Percentiles rank a stretch among this genome's conserved stretches.
Evolutionary conservation across 129 eudicot species (phyloP).

Genomic region (Kitagawia praeruptora): DNA sequence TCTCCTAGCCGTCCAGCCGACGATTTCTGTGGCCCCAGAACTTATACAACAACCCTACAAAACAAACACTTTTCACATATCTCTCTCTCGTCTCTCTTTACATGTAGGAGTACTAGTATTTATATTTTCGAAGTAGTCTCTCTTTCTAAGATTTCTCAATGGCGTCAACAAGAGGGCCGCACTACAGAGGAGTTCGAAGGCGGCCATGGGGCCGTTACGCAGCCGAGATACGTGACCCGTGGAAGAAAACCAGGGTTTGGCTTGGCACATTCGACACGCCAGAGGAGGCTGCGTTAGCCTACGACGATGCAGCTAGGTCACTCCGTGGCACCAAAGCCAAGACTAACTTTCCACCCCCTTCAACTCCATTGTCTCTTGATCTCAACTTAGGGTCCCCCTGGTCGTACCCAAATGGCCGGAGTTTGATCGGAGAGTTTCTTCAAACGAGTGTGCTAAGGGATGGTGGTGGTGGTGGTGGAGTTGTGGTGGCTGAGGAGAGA

Average conservation of each 20-base stretch:
- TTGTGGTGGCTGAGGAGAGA: neutral
- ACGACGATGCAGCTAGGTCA: slow-evolving; percentile 5
- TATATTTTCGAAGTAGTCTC: neutral
- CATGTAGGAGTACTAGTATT: too few relatives aligned
- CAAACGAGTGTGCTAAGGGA: neutral
- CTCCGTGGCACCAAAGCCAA: neutral
- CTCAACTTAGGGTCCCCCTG: neutral
- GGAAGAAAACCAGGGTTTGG: slow-evolving; percentile 5
- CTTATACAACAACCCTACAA: neutral
- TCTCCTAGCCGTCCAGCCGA: neutral
- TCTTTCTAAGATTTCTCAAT: neutral
- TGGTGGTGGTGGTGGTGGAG: neutral
- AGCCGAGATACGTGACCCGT: slow-evolving; percentile 13
- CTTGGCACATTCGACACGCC: slow-evolving; percentile 9
- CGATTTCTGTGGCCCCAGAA: neutral
- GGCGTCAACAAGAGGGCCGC: neutral
- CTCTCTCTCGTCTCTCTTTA: too few relatives aligned
- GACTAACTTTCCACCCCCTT: slow-evolving; percentile 1
- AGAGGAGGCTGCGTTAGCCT: slow-evolving; percentile 8
- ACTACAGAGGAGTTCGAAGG: slow-evolving; percentile 10
- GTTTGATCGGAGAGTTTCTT: neutral
- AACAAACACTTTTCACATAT: neutral
- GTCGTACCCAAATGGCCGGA: neutral
- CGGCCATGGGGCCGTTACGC: slow-evolving; percentile 13
- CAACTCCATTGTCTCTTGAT: neutral